Base-by-base conservation (phyloP, 768 basidiomycete species). In the Calocybe cyanea region DNA sequence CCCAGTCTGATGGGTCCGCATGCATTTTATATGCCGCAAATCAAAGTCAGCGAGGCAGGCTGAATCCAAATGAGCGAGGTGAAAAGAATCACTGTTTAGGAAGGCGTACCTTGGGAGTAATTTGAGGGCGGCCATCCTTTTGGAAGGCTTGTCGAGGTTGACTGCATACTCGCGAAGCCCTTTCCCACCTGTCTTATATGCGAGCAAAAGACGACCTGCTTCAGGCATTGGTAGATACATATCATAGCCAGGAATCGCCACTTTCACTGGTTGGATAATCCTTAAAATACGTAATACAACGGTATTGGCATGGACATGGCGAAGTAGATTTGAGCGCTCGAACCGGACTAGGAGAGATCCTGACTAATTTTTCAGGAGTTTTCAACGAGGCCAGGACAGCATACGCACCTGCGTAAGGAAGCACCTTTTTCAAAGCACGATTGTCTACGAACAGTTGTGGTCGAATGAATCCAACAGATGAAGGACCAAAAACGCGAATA, bases 241-340 rank as follows among this genome's bases (percentile, higher is more conserved):
- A 28, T 56, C 49, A 38, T 58, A 54, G 11, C 2, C 30, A 4
- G 43, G 48, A n/a, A 50, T 40, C 20, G 42, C 36, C 21, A 39
- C 49, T 2, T 46, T 33, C n/a, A 53, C 44, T 24, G 50, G 33
- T 2, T 43, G 17, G 20, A 58, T 38, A 21, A 58, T 46, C 31
- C 50, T 46, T 11, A 52, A 18, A 18, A 58, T 45, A 67, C 70
- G 41, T 60, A 65, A 1, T 61, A 62, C 14, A 63, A 66, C 8
- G 58, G 58, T 10, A 62, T 53, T 35, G 62, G 62, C 38, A 51
- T 65, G 25, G 58, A 57, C 28, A 56, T 63, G 34, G 60, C 60
- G 2, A 54, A 48, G 48, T 19, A 54, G 39, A 3, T 33, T 23
- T 3, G 53, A 52, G 2, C 38, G 37, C 41, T 57, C 56, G 30